A percentile compares a stretch with the other conserved stretches of the same genome.
These are phyloP conservation scores for Paspalum vaginatum DNA, from an alignment of 176 grass and related monocot species.

Conservation along the genomic window DNA sequence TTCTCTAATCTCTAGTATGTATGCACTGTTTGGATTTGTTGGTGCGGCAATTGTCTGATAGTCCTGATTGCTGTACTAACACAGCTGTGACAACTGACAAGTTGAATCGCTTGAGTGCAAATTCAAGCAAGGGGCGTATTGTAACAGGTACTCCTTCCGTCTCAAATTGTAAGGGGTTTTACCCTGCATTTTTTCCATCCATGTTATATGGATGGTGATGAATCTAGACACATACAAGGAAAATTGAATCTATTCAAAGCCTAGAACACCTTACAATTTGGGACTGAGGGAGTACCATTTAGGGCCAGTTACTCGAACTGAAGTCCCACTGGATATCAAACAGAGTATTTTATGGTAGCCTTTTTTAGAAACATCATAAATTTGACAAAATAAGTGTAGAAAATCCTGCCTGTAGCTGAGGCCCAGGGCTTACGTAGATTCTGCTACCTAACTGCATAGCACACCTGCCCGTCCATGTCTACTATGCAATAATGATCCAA, in stretches of 20 bases:
- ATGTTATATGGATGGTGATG: too few species aligned
- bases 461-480: neutral
- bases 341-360: neutral
- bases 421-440: neutral
- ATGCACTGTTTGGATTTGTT: neutral
- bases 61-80: neutral
- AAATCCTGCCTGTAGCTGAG: neutral
- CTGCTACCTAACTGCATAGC: neutral
- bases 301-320: neutral
- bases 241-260: too few species aligned
- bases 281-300: neutral
- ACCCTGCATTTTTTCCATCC: too few species aligned
- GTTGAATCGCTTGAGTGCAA: neutral
- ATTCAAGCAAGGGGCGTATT: slow-evolving; percentile 17
- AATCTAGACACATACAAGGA: too few species aligned
- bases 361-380: neutral
- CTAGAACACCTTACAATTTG: too few species aligned
- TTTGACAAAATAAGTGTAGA: slow-evolving; percentile 2
- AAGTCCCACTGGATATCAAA: slow-evolving; percentile 3
- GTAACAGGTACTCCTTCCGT: too few species aligned
- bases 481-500: neutral
- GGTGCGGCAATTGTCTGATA: neutral
- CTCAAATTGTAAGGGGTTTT: too few species aligned
- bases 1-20: neutral
- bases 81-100: slow-evolving; percentile 2